Percentiles rank a stretch among this genome's conserved stretches.
Conservation (phyloP, 495 filamentous ascomycete species). For the Niebla homalea region DNA sequence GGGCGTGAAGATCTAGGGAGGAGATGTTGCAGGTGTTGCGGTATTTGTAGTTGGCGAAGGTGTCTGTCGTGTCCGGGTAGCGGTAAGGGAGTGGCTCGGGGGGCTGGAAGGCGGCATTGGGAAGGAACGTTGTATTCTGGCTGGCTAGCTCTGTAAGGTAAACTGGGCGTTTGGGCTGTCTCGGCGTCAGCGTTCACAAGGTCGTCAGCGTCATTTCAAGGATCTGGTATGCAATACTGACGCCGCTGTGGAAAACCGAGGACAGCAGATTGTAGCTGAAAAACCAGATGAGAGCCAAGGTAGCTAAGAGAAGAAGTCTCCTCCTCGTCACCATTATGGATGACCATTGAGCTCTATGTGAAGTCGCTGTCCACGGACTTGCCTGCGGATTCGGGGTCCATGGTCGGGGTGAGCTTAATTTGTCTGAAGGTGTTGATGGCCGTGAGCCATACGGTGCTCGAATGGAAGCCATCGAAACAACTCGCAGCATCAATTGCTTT, state of each 20-base stretch:
- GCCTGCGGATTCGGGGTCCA: background rate
- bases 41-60: constrained; percentile 28
- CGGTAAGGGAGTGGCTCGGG: constrained; percentile 24
- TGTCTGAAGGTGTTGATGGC: constrained; percentile 3
- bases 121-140: constrained; percentile 16
- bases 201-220: too few species aligned
- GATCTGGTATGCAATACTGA: too few species aligned
- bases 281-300: background rate
- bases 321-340: background rate
- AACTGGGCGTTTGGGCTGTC: constrained; percentile 12
- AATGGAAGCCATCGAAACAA: background rate
- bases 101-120: constrained; percentile 25
- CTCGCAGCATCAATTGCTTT: too few species aligned
- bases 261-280: background rate
- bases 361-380: background rate
- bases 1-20: constrained; percentile 34
- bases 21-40: constrained; percentile 33
- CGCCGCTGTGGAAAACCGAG: background rate
- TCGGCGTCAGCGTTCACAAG: background rate
- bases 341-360: background rate
- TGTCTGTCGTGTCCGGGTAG: constrained; percentile 24
- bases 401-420: background rate
- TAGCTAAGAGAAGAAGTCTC: background rate
- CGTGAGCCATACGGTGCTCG: background rate
- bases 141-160: constrained; percentile 10